Evolutionary conservation across 208 protist species (phyloP).

Genomic region (Acanthamoeba healyi): DNA sequence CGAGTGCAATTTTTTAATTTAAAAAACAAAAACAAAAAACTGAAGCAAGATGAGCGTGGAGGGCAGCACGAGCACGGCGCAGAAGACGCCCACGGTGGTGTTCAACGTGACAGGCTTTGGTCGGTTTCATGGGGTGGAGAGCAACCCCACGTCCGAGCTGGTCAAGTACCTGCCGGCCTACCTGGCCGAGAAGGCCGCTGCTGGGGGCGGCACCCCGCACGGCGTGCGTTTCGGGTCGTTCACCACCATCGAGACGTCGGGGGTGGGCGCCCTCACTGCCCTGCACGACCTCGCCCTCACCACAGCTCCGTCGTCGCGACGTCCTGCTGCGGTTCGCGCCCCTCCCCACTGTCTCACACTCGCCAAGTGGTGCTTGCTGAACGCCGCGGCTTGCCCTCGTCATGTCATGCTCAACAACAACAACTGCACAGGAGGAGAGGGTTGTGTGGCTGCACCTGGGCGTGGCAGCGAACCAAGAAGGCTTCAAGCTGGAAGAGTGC

Average conservation of each 20-base stretch:
- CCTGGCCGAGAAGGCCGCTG: not conserved
- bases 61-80: not conserved
- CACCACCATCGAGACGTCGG: not conserved
- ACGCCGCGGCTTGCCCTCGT: not conserved
- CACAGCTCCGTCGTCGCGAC: not conserved
- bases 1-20: no score
- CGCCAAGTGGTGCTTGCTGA: not conserved
- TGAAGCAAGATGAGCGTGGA: not conserved
- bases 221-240: not conserved
- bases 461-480: not conserved
- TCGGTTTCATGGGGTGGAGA: not conserved
- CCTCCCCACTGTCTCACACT: no score
- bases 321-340: not conserved
- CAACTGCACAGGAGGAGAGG: not conserved
- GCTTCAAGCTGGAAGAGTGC: constrained; percentile 1
- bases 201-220: not conserved
- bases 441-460: constrained; percentile 27
- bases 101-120: constrained; percentile 7
- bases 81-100: not conserved
- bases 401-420: not conserved
- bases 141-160: not conserved
- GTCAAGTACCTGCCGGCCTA: not conserved
- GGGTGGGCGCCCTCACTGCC: not conserved
- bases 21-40: no score
- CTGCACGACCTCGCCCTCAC: not conserved